A percentile compares a stretch with the other conserved stretches of the same genome.
phyloP scores from a whole-genome alignment of 1,284 basidiomycete species.

The Cryptococcus hybrid region DNA sequence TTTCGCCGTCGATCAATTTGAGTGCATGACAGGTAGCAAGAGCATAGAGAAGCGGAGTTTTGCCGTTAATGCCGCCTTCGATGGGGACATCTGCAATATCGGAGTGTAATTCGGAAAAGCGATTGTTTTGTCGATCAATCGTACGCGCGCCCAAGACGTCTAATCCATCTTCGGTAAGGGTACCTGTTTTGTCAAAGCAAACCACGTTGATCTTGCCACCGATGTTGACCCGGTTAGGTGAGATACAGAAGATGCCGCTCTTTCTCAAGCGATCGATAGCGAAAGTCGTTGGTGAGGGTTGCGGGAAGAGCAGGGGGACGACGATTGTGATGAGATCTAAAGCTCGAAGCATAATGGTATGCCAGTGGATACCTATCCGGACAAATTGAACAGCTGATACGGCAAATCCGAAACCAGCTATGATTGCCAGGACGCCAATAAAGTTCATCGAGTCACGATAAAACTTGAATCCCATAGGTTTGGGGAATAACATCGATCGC shows the following conservation, averaged over 20 bases:
- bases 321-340: constrained; percentile 98
- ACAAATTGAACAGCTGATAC: constrained; percentile 89
- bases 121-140: constrained; percentile 66
- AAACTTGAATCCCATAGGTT: constrained; percentile 96
- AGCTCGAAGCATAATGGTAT: constrained; percentile 87
- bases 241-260: constrained; percentile 92
- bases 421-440: constrained; percentile 83
- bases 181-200: constrained; percentile 99
- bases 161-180: constrained; percentile 95
- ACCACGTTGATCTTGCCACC: constrained; percentile 97
- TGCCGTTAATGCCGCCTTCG: constrained; percentile 58
- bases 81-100: constrained; percentile 82
- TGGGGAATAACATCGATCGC: constrained; percentile 97
- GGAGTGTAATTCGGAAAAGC: constrained; percentile 88
- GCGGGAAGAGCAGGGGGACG: constrained; percentile 97
- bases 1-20: constrained; percentile 83
- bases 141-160: constrained; percentile 92
- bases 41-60: constrained; percentile 84
- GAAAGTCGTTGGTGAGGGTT: constrained; percentile 91
- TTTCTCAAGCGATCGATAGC: constrained; percentile 87
- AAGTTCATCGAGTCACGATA: constrained; percentile 98
- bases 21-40: constrained; percentile 95
- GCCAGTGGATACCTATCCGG: constrained; percentile 81
- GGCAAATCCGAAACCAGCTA: constrained; percentile 84
- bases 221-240: constrained; percentile 93